phyloP scores from a whole-genome alignment of 2,329 filamentous ascomycete genomes.

The Pestalotiopsis fici region DNA sequence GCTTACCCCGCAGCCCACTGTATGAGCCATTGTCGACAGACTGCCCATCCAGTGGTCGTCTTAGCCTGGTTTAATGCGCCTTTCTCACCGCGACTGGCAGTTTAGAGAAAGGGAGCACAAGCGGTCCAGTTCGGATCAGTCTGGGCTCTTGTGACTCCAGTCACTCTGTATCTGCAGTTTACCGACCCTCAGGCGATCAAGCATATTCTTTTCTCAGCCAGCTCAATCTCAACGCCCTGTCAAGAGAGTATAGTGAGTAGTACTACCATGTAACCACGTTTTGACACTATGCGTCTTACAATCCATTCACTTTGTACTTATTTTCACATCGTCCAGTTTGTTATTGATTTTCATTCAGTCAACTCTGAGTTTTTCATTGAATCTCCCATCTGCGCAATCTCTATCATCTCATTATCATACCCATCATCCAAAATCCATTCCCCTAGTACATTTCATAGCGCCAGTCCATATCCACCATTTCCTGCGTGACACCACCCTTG shows the following conservation, averaged over 20 bases:
- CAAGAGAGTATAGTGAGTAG: slow-evolving; percentile 17
- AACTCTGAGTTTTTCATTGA: neutral
- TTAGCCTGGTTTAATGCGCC: slow-evolving; percentile 22
- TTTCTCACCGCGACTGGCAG: slow-evolving; percentile 22
- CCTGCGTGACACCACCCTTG: slow-evolving; percentile 24
- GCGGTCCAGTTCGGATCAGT: slow-evolving; percentile 19
- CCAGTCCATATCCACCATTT: slow-evolving; percentile 26
- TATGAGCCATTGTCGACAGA: slow-evolving; percentile 20
- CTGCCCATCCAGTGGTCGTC: slow-evolving; percentile 21
- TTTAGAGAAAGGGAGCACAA: slow-evolving; percentile 12
- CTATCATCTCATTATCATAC: neutral
- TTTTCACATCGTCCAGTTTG: neutral
- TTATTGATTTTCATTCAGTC: too few relatives aligned
- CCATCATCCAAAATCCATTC: neutral
- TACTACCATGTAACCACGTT: too few relatives aligned
- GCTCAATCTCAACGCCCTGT: slow-evolving; percentile 22
- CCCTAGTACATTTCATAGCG: slow-evolving; percentile 15
- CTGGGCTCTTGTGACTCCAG: slow-evolving; percentile 24
- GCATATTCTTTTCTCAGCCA: slow-evolving; percentile 18
- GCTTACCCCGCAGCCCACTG: slow-evolving; percentile 19
- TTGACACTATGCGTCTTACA: too few relatives aligned
- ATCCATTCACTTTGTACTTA: too few relatives aligned
- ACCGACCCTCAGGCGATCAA: slow-evolving; percentile 20
- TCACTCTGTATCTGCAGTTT: slow-evolving; percentile 18
- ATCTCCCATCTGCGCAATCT: neutral